A percentile compares a stretch with the other conserved stretches of the same genome.
Evolutionary conservation across 2,329 filamentous ascomycete species (phyloP).

Genomic region (Penicillium rolfsii): DNA sequence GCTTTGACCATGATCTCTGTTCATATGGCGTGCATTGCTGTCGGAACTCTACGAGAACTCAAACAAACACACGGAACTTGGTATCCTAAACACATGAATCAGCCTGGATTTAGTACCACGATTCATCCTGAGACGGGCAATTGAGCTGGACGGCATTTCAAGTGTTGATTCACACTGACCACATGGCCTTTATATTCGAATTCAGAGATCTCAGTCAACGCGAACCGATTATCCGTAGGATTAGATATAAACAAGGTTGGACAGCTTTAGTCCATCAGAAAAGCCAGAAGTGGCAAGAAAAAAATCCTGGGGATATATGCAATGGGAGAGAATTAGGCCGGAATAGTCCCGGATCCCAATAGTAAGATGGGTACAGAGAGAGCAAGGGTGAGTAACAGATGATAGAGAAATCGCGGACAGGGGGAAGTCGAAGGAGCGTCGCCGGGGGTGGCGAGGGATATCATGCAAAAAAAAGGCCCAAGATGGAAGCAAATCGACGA

Average conservation of each 20-base stretch:
- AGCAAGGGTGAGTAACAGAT: constrained; percentile 11
- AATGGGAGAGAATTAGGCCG: background rate
- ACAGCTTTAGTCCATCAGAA: background rate
- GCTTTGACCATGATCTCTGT: background rate
- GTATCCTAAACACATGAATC: background rate
- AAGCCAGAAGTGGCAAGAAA: constrained; percentile 13
- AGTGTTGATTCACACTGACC: background rate
- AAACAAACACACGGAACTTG: background rate
- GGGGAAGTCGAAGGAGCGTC: constrained; percentile 9
- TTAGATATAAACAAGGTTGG: constrained; percentile 15
- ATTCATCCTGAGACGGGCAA: background rate
- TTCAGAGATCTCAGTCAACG: background rate
- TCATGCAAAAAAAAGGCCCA: constrained; percentile 30
- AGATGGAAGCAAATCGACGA: constrained; percentile 13
- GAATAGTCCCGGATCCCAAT: background rate
- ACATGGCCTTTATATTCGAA: constrained; percentile 11
- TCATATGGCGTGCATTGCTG: background rate
- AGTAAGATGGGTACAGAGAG: constrained; percentile 14
- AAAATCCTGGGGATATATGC: constrained; percentile 11
- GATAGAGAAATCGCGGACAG: constrained; percentile 11
- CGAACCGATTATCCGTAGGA: background rate
- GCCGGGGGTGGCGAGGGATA: constrained; percentile 28
- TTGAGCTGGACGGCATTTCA: background rate
- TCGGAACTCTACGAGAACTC: background rate
- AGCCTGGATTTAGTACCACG: too few species aligned